Percentiles rank a stretch among this genome's conserved stretches.
Conservation (phyloP, 495 filamentous ascomycete species). For the Xylona heveae region DNA sequence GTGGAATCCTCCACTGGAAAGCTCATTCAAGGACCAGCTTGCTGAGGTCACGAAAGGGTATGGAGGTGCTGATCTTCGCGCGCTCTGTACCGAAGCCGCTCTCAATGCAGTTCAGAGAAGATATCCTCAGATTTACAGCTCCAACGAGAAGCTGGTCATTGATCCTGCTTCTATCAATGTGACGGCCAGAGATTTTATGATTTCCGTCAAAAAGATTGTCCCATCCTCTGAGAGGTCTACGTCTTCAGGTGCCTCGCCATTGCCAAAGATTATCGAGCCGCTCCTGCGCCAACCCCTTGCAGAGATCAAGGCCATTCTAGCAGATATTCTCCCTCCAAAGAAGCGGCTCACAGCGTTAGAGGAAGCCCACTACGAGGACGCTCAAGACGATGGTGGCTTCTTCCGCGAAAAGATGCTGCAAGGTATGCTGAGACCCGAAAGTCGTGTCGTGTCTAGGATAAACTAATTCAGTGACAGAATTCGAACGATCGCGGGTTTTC, state of each 20-base stretch:
- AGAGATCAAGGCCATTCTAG: slow-evolving; percentile 40
- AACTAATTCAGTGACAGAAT: slow-evolving; percentile 28
- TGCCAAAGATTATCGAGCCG: slow-evolving; percentile 62
- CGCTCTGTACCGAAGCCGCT: slow-evolving; percentile 91
- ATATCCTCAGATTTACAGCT: slow-evolving; percentile 90
- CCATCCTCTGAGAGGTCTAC: slow-evolving; percentile 83
- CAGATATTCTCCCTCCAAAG: slow-evolving; percentile 58
- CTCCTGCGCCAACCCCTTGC: slow-evolving; percentile 52
- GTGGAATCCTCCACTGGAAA: slow-evolving; percentile 62
- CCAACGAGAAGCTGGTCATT: slow-evolving; percentile 74
- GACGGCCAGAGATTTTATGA: slow-evolving; percentile 84
- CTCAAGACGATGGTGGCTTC: slow-evolving; percentile 47
- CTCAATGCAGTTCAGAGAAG: slow-evolving; percentile 92
- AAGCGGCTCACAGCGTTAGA: slow-evolving; percentile 76
- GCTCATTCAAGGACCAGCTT: slow-evolving; percentile 59
- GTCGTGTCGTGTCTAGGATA: too few relatives aligned
- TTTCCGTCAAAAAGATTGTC: slow-evolving; percentile 85
- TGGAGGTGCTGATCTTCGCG: slow-evolving; percentile 83
- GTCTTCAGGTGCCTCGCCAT: slow-evolving; percentile 54
- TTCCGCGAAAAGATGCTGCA: slow-evolving; percentile 77
- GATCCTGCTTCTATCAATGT: slow-evolving; percentile 67
- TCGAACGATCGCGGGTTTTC: slow-evolving; percentile 75
- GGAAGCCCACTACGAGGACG: slow-evolving; percentile 85
- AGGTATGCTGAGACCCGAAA: slow-evolving; percentile 6
- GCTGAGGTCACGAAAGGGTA: slow-evolving; percentile 87